These are phyloP conservation scores for Beta lomatogona DNA, from an alignment of 179 eudicot genomes.

Conservation along the genomic window DNA sequence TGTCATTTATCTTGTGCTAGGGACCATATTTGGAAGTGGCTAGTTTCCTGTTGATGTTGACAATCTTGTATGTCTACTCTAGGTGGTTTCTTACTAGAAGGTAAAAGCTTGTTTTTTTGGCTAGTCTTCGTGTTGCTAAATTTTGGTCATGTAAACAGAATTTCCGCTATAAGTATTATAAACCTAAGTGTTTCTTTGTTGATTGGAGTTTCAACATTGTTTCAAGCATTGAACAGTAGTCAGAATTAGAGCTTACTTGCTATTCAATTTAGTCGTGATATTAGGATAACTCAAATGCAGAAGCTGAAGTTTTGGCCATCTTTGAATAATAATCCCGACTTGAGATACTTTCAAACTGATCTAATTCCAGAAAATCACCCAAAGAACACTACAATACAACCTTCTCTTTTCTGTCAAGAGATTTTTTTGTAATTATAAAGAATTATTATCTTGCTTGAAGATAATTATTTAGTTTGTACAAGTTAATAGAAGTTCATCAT, in stretches of 20 bases:
- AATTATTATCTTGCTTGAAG: background rate
- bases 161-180: background rate
- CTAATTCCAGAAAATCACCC: background rate
- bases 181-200: background rate
- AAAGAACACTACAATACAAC: background rate
- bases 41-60: background rate
- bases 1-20: background rate
- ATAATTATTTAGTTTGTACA: no score
- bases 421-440: background rate
- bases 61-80: slow-evolving; percentile 2
- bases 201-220: background rate
- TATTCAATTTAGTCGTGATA: background rate
- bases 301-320: background rate
- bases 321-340: background rate
- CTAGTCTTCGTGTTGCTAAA: background rate
- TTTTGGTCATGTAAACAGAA: background rate
- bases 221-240: background rate
- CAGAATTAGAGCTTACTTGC: background rate
- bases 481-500: no score
- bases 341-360: background rate
- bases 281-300: background rate
- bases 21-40: background rate
- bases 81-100: background rate
- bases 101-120: background rate
- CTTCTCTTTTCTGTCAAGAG: background rate